A percentile compares a stretch with the other conserved stretches of the same genome.
Conservation (phyloP, 805 yeast genomes). For the Ogataea pilisensis region DNA sequence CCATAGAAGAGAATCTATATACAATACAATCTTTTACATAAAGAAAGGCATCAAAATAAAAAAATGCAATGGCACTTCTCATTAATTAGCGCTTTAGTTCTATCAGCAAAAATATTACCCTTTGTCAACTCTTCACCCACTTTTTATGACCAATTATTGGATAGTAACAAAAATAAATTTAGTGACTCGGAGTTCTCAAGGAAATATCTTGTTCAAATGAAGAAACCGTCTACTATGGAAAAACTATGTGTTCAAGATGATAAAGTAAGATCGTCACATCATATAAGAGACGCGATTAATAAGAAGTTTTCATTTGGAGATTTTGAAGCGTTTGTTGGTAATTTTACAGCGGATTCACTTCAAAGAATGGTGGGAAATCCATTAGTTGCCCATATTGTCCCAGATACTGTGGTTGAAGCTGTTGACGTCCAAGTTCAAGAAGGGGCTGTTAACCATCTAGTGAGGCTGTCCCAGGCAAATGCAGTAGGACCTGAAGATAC, state of each 20-base stretch:
- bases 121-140: neutral
- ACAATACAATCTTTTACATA: too few species aligned
- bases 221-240: conserved; percentile 45
- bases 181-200: too few species aligned
- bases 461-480: conserved; percentile 51
- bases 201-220: conserved; percentile 48
- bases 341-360: conserved; percentile 45
- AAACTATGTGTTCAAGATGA: conserved; percentile 44
- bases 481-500: conserved; percentile 23
- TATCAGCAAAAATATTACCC: too few species aligned
- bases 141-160: neutral
- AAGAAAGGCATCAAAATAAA: too few species aligned
- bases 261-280: conserved; percentile 30
- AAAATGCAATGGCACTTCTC: too few species aligned
- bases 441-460: conserved; percentile 50
- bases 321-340: conserved; percentile 68
- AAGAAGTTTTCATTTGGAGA: conserved; percentile 62
- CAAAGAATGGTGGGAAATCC: conserved; percentile 53
- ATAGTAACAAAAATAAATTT: too few species aligned
- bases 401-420: conserved; percentile 59
- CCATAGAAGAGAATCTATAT: too few species aligned
- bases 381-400: conserved; percentile 61
- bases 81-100: too few species aligned
- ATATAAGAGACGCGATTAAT: conserved; percentile 44
- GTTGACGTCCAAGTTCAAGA: conserved; percentile 41